Evolutionary conservation across 371 early-diverging fungal genomes (phyloP), one percentile per base, ranked within the genome.

Genomic region (Mortierella sp.): DNA sequence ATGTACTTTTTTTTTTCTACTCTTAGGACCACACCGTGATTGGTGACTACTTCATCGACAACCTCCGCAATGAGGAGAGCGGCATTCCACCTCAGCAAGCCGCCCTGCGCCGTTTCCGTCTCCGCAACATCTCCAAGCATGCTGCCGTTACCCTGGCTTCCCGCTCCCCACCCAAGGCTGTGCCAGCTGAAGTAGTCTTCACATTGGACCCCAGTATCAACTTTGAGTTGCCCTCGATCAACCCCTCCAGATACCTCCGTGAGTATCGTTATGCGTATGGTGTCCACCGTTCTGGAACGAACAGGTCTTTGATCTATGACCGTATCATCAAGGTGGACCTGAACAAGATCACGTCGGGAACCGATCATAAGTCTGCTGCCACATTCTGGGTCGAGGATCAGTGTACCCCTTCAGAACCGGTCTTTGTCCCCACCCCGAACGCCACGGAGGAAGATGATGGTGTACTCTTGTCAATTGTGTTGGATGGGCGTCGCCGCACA

Each of bases 371-470:
- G 45, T 57, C 51, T 17, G 34, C 24, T 40, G 72, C 39, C 27
- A 65, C 41, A 34, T 79, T 76, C 53, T 84, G 84, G 84, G 24
- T 71, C 1, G 53, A 67, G 49, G 77, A 79, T 16, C 82, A 84
- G 0, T 84, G 80, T 29, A 68, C 73, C 8, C 88, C 87, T 19
- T 83, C 86, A 16, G 88, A 89, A 41, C 89, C 91, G 0, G 82
- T 90, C n/a, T 89, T 90, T 80, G 85, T 88, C 10, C 82, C 84
- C 2, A 70, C 76, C 0, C 88, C 90, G 1, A 59, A 51, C 6
- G 79, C 59, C 2, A 63, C 31, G 0, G 67, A 74, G 8, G 89
- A 90, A 63, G 91, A 89, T 48, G 89, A 90, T 60, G 90, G 90
- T 44, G 86, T 88, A 9, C 39, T 90, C 27, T 52, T 89, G 27